phyloP scores from a whole-genome alignment of 176 grass and related monocot genomes.

The Eleusine coracana region DNA sequence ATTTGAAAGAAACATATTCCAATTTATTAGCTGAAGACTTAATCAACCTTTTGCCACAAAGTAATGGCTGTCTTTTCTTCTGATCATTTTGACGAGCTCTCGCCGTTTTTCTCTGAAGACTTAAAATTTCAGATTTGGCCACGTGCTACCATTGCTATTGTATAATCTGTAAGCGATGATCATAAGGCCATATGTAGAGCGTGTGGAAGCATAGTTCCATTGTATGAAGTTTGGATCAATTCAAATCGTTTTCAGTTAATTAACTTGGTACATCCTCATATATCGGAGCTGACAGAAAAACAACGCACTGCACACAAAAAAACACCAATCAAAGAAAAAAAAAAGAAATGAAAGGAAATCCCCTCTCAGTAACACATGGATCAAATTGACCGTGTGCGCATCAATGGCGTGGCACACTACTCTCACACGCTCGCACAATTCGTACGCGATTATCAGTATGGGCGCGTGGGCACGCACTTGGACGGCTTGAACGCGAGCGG shows the following conservation, averaged over 20 bases:
- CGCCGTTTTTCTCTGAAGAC: too few species aligned
- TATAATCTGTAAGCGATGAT: too few species aligned
- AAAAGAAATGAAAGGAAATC: not conserved
- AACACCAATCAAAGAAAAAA: not conserved
- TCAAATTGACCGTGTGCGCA: not conserved
- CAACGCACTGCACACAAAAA: not conserved
- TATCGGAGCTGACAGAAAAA: not conserved
- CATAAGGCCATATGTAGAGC: too few species aligned
- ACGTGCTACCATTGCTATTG: too few species aligned
- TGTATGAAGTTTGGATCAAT: too few species aligned
- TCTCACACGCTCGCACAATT: not conserved
- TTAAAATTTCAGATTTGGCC: too few species aligned
- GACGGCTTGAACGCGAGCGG: slow-evolving; percentile 63
- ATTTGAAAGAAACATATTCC: not conserved
- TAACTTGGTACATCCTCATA: not conserved
- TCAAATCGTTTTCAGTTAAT: not conserved
- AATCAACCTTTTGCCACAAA: too few species aligned
- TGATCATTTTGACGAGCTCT: too few species aligned
- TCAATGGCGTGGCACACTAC: not conserved
- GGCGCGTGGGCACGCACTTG: slow-evolving; percentile 40
- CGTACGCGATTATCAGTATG: slow-evolving; percentile 1
- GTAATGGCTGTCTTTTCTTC: too few species aligned
- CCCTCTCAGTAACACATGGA: not conserved
- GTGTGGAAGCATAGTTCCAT: too few species aligned
- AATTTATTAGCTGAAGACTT: too few species aligned